A percentile compares a stretch with the other conserved stretches of the same genome.
phyloP scores from a whole-genome alignment of 2,329 filamentous ascomycete species.

The Teratosphaeria pseudoeucalypti region DNA sequence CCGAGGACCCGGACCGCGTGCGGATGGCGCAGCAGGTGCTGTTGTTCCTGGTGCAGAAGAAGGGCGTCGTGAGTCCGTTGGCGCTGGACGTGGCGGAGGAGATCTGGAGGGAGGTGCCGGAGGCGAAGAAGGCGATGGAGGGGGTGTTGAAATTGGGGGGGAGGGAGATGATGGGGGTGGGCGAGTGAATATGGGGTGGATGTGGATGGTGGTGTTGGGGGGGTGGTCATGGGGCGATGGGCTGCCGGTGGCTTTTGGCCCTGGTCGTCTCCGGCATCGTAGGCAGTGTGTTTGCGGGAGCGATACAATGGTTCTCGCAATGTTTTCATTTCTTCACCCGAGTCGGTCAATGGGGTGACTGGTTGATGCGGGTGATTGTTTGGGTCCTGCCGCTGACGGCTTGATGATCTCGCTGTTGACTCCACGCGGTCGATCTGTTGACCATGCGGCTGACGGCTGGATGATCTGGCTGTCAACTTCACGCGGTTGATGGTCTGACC shows the following conservation, averaged over 20 bases:
- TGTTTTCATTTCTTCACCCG: background rate
- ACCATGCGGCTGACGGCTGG: background rate
- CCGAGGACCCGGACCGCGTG: conserved; percentile 54
- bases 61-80: conserved; percentile 48
- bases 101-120: conserved; percentile 44
- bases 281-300: too few relatives aligned
- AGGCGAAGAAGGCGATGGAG: conserved; percentile 9
- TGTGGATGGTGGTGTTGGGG: background rate
- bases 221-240: background rate
- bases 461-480: background rate
- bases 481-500: background rate
- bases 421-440: background rate
- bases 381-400: background rate
- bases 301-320: too few relatives aligned
- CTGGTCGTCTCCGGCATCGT: too few relatives aligned
- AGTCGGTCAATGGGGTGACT: background rate
- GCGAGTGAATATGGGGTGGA: background rate
- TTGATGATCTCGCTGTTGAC: background rate
- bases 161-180: background rate
- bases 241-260: too few relatives aligned
- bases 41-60: conserved; percentile 48
- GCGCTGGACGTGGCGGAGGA: conserved; percentile 49
- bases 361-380: background rate
- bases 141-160: background rate
- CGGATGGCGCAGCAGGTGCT: conserved; percentile 48